Percentiles rank a stretch among this genome's conserved stretches.
Conservation (phyloP, 495 filamentous ascomycete species). For the Penicillium simplicissimum region DNA sequence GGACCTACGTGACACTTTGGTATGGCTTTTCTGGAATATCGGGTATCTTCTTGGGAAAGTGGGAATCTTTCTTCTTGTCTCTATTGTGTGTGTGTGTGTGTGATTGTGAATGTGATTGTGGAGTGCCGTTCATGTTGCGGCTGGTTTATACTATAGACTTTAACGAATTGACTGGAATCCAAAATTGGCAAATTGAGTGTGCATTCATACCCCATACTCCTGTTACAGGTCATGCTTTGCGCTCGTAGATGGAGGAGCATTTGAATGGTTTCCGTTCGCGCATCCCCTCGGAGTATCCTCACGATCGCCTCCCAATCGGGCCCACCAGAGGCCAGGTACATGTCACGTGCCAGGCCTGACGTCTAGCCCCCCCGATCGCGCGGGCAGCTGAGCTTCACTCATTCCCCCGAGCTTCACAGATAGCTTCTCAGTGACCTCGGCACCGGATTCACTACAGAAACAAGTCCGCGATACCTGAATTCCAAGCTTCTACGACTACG, state of each 20-base stretch:
- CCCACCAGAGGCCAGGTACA: not conserved
- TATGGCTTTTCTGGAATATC: constrained; percentile 20
- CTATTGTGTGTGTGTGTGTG: not conserved
- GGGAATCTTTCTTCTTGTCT: constrained; percentile 1
- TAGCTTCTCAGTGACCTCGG: not conserved
- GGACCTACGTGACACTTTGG: constrained; percentile 10
- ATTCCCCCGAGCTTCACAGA: not conserved
- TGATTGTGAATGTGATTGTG: constrained; percentile 1
- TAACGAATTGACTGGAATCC: constrained; percentile 27
- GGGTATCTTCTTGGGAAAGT: constrained; percentile 22
- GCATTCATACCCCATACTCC: too few species aligned
- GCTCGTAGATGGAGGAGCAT: too few species aligned
- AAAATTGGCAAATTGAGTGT: constrained; percentile 1
- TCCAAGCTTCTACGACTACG: not conserved
- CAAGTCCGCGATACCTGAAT: too few species aligned
- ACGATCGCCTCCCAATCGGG: not conserved
- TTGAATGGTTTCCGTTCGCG: too few species aligned
- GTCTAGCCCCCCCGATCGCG: not conserved
- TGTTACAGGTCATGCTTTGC: not conserved
- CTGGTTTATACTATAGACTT: constrained; percentile 23
- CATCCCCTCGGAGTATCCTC: not conserved
- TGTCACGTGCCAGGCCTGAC: constrained; percentile 13
- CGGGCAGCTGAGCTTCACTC: not conserved
- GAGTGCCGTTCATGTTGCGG: not conserved
- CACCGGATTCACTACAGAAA: not conserved